Evolutionary conservation across 2,329 filamentous ascomycete genomes (phyloP), one percentile per base, ranked within the genome.

Genomic region (Neofusicoccum sp.): DNA sequence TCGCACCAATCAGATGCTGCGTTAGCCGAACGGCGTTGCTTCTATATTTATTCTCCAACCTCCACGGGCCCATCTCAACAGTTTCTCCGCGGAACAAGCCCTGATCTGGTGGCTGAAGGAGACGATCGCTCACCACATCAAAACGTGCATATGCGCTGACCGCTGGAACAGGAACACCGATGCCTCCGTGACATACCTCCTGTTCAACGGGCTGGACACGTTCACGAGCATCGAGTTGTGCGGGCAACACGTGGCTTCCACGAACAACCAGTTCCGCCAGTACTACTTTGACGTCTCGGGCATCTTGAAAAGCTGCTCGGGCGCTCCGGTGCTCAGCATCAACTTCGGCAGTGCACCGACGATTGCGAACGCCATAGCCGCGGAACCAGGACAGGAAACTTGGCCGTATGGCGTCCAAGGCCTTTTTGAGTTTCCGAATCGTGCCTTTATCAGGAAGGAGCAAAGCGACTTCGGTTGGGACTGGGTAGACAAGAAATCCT

Each of bases 401-500:
- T 86, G 82, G 81, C 82, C 83, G 1, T 66, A 64, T 60, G 74
- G 72, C 7, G 76, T 84, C 3, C 75, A 85, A 64, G 70, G 75
- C 14, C 49, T 76, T 0, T 84, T 78, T 61, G 82, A 85, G 63
- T 84, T 83, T 51, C 69, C 75, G 0, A 81, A 85, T 61, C 76
- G 82, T 6, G 78, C 80, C 68, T 85, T 82, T 63, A 81, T 86
- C 36, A 78, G 85, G 31, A 86, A 87, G 67, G 80, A 86, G 66
- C 82, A 87, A 68, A 83, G 77, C 6, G 84, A 87, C 68, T 87
- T 87, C 68, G 86, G 86, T 1, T 88, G 85, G 85, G 84, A 86
- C 62, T 73, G 69, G 68, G 57, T 47, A 49, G 28, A 5, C 12
- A 44, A 4, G 4, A 40, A 20, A 40, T 38, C 9, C 34, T 30